Base-by-base conservation (phyloP, 768 basidiomycete genomes). In the Solioccasus polychromus region DNA sequence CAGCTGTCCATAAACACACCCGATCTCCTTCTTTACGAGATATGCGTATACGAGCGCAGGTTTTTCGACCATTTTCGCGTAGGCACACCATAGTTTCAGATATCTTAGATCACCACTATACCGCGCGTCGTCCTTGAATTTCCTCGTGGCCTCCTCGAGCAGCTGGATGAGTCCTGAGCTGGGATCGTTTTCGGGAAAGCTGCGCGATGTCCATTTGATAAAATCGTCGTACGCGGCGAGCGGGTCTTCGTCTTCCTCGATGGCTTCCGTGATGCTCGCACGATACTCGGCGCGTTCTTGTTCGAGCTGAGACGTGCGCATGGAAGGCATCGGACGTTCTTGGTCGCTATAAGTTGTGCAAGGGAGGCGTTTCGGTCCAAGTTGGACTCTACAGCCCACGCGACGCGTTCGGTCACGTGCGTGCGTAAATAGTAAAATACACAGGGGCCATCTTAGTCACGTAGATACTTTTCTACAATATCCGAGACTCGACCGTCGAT, bases 101-200 rank as follows among this genome's bases (percentile, higher is more conserved):
- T 97, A 96, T 32, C 95, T 79, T 40, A 92, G 68, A 71, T 98
- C 94, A 41, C 81, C 82, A 63, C 81, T 85, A 67, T 96, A 98
- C 12, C 82, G 68, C n/a, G 77, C 71, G 62, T 98, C 95, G 22
- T 80, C 75, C 52, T 85, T 80, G 66, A 97, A 96, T 44, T 80
- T 79, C 24, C 80, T 69, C 2, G 92, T 92, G 1, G 87, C 83
- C 57, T 91, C 83, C 55, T 94, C 89, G 15, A 99, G 73, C 6
- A 97, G 68, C 35, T 90, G 86, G 2, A 85, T 60, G 26, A 96
- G 76, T 15, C 89, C 88, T 15, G 88, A 91, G 34, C 72, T 68
- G 0, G 76, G 76, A 57, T 86, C 76, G 35, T 78, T 73, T 39
- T 87, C 83, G 37, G 79, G 73, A 35, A 94, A 93, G 57, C 80